phyloP scores from a whole-genome alignment of 352 stramenopile species.

The Phytophthora pinifolia region DNA sequence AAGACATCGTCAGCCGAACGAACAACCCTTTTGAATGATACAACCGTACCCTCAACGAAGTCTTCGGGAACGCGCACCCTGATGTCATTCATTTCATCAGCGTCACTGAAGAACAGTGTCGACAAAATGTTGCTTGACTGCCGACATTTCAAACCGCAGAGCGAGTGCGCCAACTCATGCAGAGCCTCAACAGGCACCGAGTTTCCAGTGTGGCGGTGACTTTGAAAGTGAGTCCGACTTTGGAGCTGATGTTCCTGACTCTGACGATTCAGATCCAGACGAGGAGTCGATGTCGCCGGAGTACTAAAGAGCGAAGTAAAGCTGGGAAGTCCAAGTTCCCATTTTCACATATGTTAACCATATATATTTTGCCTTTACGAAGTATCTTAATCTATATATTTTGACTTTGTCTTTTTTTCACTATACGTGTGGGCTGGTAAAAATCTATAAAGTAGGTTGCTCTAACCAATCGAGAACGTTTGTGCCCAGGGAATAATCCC shows the following conservation, averaged over 20 bases:
- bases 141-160: slow-evolving; percentile 10
- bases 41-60: not conserved
- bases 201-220: slow-evolving; percentile 2
- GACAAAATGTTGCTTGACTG: slow-evolving; percentile 1
- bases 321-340: too few species aligned
- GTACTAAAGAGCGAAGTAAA: too few species aligned
- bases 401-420: too few species aligned
- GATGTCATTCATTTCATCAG: slow-evolving; percentile 3
- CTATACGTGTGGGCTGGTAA: not conserved
- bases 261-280: too few species aligned
- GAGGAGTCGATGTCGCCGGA: too few species aligned
- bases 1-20: slow-evolving; percentile 2
- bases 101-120: slow-evolving; percentile 6
- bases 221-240: slow-evolving; percentile 1
- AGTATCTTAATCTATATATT: too few species aligned
- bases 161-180: not conserved
- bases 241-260: not conserved
- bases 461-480: slow-evolving; percentile 13
- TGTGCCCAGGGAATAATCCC: slow-evolving; percentile 10
- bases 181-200: not conserved
- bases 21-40: not conserved
- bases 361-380: too few species aligned
- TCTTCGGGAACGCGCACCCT: not conserved
- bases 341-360: too few species aligned
- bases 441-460: slow-evolving; percentile 1